These are phyloP conservation scores for Chalaropsis thielavioides DNA, from an alignment of 2,329 filamentous ascomycete species.

Conservation along the genomic window DNA sequence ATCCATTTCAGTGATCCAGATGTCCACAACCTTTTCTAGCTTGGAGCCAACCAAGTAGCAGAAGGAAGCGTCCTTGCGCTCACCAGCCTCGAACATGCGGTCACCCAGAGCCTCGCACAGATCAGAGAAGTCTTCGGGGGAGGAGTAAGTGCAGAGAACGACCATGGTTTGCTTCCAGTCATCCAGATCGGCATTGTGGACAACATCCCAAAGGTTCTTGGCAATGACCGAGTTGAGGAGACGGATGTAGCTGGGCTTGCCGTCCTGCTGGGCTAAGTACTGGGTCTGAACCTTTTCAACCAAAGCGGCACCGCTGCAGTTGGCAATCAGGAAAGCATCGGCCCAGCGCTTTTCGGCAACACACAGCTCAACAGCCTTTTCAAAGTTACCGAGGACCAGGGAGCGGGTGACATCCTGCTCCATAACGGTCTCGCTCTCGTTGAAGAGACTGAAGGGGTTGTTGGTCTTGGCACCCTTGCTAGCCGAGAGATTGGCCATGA, in stretches of 20 bases:
- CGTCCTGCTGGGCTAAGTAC: conserved; percentile 71
- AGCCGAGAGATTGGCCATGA: conserved; percentile 69
- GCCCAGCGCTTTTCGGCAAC: conserved; percentile 80
- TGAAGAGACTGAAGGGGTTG: conserved; percentile 82
- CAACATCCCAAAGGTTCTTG: conserved; percentile 96
- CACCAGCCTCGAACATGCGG: conserved; percentile 62
- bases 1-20: conserved; percentile 82
- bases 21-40: conserved; percentile 87
- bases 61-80: conserved; percentile 83
- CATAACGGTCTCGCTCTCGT: conserved; percentile 65
- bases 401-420: conserved; percentile 80
- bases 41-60: conserved; percentile 94
- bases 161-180: conserved; percentile 98
- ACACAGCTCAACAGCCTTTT: conserved; percentile 77
- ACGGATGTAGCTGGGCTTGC: conserved; percentile 80
- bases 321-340: conserved; percentile 95
- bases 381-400: conserved; percentile 79
- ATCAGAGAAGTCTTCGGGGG: conserved; percentile 80
- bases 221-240: conserved; percentile 81
- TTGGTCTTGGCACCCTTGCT: conserved; percentile 88
- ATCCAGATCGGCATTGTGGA: conserved; percentile 82
- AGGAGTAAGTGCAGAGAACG: conserved; percentile 86
- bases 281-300: conserved; percentile 87
- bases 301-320: conserved; percentile 84
- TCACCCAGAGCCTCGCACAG: conserved; percentile 92